These are phyloP conservation scores for Saccharomycopsis synnaedendra DNA, from an alignment of 805 yeast genomes.

Conservation along the genomic window DNA sequence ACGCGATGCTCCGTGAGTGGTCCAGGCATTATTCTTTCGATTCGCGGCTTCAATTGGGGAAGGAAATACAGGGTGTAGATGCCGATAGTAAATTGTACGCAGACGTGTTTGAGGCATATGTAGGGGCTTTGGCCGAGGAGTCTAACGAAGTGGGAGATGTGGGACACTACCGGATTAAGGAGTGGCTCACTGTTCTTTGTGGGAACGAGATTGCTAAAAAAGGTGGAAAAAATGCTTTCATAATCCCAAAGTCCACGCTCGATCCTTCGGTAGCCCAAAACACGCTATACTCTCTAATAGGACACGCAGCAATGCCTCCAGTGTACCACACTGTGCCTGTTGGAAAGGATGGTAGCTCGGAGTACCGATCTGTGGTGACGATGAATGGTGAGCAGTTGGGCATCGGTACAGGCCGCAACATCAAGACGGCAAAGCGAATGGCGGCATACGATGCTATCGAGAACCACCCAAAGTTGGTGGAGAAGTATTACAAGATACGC, in stretches of 20 bases:
- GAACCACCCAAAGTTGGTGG: constrained; percentile 23
- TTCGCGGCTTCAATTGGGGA: constrained; percentile 30
- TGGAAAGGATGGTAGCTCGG: background rate
- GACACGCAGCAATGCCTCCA: constrained; percentile 11
- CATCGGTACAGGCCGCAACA: constrained; percentile 54
- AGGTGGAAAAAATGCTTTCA: background rate
- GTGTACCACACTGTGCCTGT: background rate
- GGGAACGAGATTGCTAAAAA: background rate
- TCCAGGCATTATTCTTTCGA: constrained; percentile 59
- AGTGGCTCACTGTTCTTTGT: constrained; percentile 6
- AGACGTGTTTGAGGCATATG: constrained; percentile 88
- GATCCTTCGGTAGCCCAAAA: constrained; percentile 1
- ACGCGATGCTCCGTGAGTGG: constrained; percentile 61
- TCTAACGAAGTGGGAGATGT: background rate
- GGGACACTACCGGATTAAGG: constrained; percentile 26
- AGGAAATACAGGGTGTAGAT: constrained; percentile 29
- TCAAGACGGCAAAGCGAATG: constrained; percentile 66
- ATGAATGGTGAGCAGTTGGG: constrained; percentile 28
- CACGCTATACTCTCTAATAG: constrained; percentile 13
- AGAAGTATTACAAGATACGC: background rate
- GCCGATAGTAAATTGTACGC: constrained; percentile 49
- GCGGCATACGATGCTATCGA: constrained; percentile 78
- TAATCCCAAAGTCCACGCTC: background rate
- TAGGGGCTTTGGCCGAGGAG: constrained; percentile 53
- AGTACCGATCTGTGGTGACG: background rate